These are phyloP conservation scores for Phaffomyces thermotolerans DNA, from an alignment of 805 yeast genomes.

Conservation along the genomic window DNA sequence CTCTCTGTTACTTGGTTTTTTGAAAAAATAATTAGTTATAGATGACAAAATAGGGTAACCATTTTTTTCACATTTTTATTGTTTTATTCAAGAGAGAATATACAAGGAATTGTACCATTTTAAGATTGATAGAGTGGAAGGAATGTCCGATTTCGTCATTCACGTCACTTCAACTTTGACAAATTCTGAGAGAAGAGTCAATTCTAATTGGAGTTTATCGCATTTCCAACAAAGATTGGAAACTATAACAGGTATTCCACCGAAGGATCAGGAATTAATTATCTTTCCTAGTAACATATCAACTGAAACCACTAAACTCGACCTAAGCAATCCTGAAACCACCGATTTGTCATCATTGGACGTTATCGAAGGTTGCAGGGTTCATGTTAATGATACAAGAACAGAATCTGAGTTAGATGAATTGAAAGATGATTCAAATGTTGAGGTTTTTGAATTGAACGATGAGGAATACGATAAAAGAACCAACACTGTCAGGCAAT, in stretches of 20 bases:
- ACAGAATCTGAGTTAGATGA: slow-evolving; percentile 43
- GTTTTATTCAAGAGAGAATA: background rate
- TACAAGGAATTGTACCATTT: background rate
- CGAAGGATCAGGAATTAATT: slow-evolving; percentile 43
- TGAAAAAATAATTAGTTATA: too few relatives aligned
- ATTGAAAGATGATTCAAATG: slow-evolving; percentile 28
- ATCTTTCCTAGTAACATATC: slow-evolving; percentile 33
- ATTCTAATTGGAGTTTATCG: slow-evolving; percentile 52
- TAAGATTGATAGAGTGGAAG: background rate
- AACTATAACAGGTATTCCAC: slow-evolving; percentile 67
- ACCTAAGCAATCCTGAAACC: slow-evolving; percentile 7
- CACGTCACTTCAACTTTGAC: slow-evolving; percentile 59
- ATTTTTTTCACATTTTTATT: background rate
- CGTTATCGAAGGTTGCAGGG: slow-evolving; percentile 32
- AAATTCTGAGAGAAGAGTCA: slow-evolving; percentile 61
- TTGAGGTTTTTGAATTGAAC: slow-evolving; percentile 38
- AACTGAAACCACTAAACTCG: slow-evolving; percentile 21
- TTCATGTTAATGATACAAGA: slow-evolving; percentile 53
- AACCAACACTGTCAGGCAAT: slow-evolving; percentile 56
- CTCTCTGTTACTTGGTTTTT: too few relatives aligned
- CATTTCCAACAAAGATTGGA: slow-evolving; percentile 52
- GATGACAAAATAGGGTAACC: background rate
- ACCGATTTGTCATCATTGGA: slow-evolving; percentile 16
- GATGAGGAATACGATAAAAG: slow-evolving; percentile 57
- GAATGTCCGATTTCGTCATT: slow-evolving; percentile 39